Percentiles rank a stretch among this genome's conserved stretches.
Evolutionary conservation across 179 eudicot species (phyloP).

Genomic region (Corrigiola litoralis): DNA sequence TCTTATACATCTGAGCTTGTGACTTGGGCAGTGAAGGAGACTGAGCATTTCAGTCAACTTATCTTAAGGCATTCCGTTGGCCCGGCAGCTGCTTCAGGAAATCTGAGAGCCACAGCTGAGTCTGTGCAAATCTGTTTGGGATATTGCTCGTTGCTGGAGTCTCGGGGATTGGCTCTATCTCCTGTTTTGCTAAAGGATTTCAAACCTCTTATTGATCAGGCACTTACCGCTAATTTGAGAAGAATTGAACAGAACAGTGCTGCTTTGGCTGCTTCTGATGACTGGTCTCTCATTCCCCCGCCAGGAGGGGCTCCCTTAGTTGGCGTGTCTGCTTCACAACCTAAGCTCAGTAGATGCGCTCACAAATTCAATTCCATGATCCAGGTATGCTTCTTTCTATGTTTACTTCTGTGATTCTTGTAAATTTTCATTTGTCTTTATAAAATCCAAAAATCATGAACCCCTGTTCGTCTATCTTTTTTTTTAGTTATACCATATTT

Average conservation of each 20-base stretch:
- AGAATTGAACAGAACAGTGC: conserved; percentile 66
- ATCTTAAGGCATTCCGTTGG: conserved; percentile 51
- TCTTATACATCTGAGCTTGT: conserved; percentile 72
- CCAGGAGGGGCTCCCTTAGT: conserved; percentile 33
- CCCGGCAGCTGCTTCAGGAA: conserved; percentile 65
- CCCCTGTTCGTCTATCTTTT: too few species aligned
- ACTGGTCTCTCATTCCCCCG: conserved; percentile 61
- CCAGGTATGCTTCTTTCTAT: conserved; percentile 42
- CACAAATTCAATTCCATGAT: conserved; percentile 71
- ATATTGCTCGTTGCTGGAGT: conserved; percentile 63
- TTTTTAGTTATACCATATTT: too few species aligned
- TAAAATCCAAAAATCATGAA: too few species aligned
- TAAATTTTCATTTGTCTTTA: too few species aligned
- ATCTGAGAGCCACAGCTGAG: conserved; percentile 54
- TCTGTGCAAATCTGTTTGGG: conserved; percentile 70
- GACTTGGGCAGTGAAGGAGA: conserved; percentile 72
- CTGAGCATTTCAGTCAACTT: conserved; percentile 42
- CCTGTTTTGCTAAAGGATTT: conserved; percentile 57
- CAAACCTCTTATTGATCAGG: conserved; percentile 69
- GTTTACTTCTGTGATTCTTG: too few species aligned
- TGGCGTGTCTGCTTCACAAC: conserved; percentile 33
- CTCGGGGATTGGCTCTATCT: conserved; percentile 65
- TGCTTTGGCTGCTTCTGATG: conserved; percentile 76
- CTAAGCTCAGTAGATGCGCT: conserved; percentile 71
- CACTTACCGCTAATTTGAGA: conserved; percentile 46